Conservation (phyloP, 1,139 yeast species). For the Yamadazyma conglobata region DNA sequence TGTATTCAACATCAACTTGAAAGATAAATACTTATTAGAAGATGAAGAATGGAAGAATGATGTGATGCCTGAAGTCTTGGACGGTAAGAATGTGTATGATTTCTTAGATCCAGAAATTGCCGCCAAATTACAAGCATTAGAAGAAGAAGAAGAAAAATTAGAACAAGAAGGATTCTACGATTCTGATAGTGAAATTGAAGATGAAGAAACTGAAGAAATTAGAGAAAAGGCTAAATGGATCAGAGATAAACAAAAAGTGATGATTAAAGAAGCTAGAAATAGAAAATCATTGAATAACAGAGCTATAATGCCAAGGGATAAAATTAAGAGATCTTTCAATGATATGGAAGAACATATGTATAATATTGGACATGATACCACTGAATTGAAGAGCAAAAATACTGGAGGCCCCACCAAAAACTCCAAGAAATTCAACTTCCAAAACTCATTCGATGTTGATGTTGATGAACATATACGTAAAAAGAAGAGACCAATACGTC, state of each 20-base stretch:
- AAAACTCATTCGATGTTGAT: slow-evolving; percentile 47
- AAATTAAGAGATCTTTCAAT: slow-evolving; percentile 67
- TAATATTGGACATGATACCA: slow-evolving; percentile 83
- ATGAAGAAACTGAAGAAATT: slow-evolving; percentile 65
- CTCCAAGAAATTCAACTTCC: slow-evolving; percentile 69
- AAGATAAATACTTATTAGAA: slow-evolving; percentile 86
- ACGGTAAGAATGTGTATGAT: slow-evolving; percentile 96
- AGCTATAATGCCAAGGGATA: slow-evolving; percentile 91
- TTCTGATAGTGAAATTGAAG: slow-evolving; percentile 72
- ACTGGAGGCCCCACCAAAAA: slow-evolving; percentile 22
- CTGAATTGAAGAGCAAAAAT: slow-evolving; percentile 52
- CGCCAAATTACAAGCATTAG: slow-evolving; percentile 87
- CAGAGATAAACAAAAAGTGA: slow-evolving; percentile 88
- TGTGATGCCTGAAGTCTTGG: slow-evolving; percentile 92
- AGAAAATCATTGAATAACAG: slow-evolving; percentile 85
- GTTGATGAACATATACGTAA: slow-evolving; percentile 35
- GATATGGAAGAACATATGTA: slow-evolving; percentile 89
- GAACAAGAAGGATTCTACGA: slow-evolving; percentile 95
- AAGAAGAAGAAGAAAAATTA: slow-evolving; percentile 93
- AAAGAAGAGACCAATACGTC: slow-evolving; percentile 51
- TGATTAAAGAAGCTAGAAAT: slow-evolving; percentile 84
- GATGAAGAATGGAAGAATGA: slow-evolving; percentile 98
- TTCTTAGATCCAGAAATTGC: slow-evolving; percentile 95
- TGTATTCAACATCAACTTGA: slow-evolving; percentile 88
- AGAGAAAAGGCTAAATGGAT: slow-evolving; percentile 92